Base-by-base conservation (phyloP, 2,329 filamentous ascomycete species). In the Ampelomyces quisqualis region DNA sequence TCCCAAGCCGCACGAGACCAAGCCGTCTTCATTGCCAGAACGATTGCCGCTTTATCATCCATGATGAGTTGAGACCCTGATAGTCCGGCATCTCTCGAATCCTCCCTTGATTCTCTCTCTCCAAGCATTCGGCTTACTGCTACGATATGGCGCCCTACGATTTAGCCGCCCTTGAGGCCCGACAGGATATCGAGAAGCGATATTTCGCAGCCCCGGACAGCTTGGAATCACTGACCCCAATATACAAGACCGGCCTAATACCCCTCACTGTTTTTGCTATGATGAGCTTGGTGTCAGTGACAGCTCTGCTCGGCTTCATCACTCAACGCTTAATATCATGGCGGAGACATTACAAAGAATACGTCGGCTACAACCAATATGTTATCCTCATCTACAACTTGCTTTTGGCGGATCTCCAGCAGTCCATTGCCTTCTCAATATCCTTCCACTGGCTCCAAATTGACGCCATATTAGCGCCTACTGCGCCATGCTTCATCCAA, bases 371-470 rank as follows among this genome's bases (percentile, higher is more conserved):
- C 59, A 78, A 78, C 49, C 75, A 78, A 60, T 77, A 76, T 39
- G 64, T 78, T n/a, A 58, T 78, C 26, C 68, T 78, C 17, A 77
- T 78, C 35, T 77, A 75, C 58, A 77, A 78, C 41, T 67, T 79
- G 10, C 61, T 78, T 2, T 46, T 79, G 27, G 76, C 75, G 5
- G 76, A 78, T 63, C 65, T 78, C n/a, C 73, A 74, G 49, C 75
- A 77, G 56, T 70, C 75, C 0, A 59, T 77, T 14, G 74, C 73
- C 0, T 78, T 78, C 47, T 55, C 74, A 3, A 67, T 78, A 36
- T 75, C 72, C 22, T 51, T 75, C 27, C 68, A 74, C 46, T 79
- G 74, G 73, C 64, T 76, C 7, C 49, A 58, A 2, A 51, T 69
- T 7, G 55, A 74, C 39, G 70, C 69, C 33, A 76, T 79, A 29